Base-by-base conservation (phyloP, 768 basidiomycete genomes). In the Phanerochaete carnosa region DNA sequence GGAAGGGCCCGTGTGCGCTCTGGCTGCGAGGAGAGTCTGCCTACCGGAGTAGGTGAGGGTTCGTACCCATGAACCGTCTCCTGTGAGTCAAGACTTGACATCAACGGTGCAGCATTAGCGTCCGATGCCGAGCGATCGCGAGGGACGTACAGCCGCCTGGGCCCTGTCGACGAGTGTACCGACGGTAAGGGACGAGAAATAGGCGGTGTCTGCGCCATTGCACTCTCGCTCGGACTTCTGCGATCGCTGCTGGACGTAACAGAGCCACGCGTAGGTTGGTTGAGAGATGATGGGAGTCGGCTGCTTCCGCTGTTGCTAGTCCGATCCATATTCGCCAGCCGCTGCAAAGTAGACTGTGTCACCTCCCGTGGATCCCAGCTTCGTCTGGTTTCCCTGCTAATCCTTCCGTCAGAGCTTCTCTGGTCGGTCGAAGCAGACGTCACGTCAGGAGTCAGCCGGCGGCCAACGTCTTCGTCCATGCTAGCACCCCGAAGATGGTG, bases 121-220 rank as follows among this genome's bases (percentile, higher is more conserved):
- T 70, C 72, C 13, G 62, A 62, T 46, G 79, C 76, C 64, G 83
- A 81, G 25, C 82, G 75, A 45, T 87, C 85, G 43, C 85, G 76
- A 2, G 86, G 83, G 0, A 82, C 76, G 62, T 86, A 83, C 45
- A 88, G 68, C 45, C 85, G 78, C 45, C 88, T 80, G 0, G 79
- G 72, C 33, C 75, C 66, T n/a, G 74, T 70, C 22, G 66, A 63
- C 11, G 65, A 65, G 13, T 66, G 69, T 19, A 45, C 37, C 39
- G 68, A 28, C 45, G 62, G 28, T 26, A 59, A 29, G 26, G 64
- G 59, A 29, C 67, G 65, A 19, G 65, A 22, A 5, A 64, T 62
- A 16, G 63, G 67, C 12, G 67, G 66, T 2, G 69, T 70, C 45
- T 64, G 65, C 49, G 67, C 65, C 16, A 58, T 56, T 5, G 62